phyloP scores from a whole-genome alignment of 2,329 filamentous ascomycete species.

The Arachnopeziza araneosa region DNA sequence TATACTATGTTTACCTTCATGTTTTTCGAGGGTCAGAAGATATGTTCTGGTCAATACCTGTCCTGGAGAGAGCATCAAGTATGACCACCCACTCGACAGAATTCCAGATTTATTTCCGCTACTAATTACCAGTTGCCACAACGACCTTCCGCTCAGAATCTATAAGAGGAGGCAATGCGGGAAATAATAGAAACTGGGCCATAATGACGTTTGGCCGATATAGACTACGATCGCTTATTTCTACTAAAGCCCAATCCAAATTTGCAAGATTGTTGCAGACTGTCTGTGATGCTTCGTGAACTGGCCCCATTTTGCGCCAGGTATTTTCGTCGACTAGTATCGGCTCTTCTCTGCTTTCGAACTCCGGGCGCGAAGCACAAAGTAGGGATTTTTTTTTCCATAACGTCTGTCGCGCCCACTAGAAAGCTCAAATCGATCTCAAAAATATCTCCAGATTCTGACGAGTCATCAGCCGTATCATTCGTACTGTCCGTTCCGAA shows the following conservation, averaged over 20 bases:
- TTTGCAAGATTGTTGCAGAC: conserved; percentile 2
- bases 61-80: conserved; percentile 6
- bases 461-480: background rate
- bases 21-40: background rate
- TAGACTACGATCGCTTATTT: background rate
- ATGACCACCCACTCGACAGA: conserved; percentile 6
- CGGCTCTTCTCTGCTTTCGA: background rate
- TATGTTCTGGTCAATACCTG: conserved; percentile 3
- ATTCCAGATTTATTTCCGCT: background rate
- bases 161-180: background rate
- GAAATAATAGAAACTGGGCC: background rate
- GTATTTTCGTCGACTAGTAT: background rate
- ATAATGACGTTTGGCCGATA: background rate
- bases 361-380: background rate
- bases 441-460: background rate
- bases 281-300: background rate
- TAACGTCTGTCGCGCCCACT: background rate
- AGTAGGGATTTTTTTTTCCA: background rate
- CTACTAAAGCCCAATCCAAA: conserved; percentile 7
- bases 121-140: background rate
- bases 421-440: background rate
- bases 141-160: background rate
- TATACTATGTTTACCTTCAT: background rate
- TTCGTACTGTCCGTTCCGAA: background rate
- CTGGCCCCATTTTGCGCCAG: background rate